A percentile compares a stretch with the other conserved stretches of the same genome.
Evolutionary conservation across 345 rosid species (phyloP).

Genomic region (Gossypium herbaceum): DNA sequence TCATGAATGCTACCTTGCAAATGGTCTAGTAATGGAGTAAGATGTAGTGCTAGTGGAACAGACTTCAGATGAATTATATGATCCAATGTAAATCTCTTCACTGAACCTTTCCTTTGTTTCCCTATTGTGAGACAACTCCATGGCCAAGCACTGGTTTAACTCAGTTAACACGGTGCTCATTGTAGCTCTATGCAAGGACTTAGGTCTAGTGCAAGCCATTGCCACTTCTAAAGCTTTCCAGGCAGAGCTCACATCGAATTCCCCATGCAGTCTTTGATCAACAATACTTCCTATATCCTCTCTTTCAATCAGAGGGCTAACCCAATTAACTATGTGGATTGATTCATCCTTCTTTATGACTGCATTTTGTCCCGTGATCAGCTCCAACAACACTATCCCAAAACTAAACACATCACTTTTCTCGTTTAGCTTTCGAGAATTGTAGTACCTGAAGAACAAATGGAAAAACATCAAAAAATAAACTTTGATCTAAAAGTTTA

Average conservation of each 20-base stretch:
- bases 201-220: conserved; percentile 31
- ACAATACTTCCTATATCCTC: conserved; percentile 20
- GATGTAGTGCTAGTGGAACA: not conserved
- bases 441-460: not conserved
- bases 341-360: conserved; percentile 6
- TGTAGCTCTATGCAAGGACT: conserved; percentile 24
- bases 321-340: conserved; percentile 12
- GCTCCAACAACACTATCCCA: conserved; percentile 9
- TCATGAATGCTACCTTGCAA: not conserved
- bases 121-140: conserved; percentile 5
- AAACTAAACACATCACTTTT: conserved; percentile 16
- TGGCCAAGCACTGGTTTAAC: conserved; percentile 13
- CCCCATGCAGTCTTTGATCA: conserved; percentile 33
- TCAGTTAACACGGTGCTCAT: conserved; percentile 27
- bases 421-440: conserved; percentile 4
- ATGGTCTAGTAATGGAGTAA: not conserved
- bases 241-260: conserved; percentile 24
- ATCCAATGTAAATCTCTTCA: not conserved
- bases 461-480: not conserved
- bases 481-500: not conserved
- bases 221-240: conserved; percentile 37
- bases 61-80: not conserved
- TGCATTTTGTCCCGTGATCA: conserved; percentile 12
- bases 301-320: conserved; percentile 11
- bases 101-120: not conserved